Base-by-base conservation (phyloP, 2,329 filamentous ascomycete genomes). In the Stagonosporopsis vannaccii region DNA sequence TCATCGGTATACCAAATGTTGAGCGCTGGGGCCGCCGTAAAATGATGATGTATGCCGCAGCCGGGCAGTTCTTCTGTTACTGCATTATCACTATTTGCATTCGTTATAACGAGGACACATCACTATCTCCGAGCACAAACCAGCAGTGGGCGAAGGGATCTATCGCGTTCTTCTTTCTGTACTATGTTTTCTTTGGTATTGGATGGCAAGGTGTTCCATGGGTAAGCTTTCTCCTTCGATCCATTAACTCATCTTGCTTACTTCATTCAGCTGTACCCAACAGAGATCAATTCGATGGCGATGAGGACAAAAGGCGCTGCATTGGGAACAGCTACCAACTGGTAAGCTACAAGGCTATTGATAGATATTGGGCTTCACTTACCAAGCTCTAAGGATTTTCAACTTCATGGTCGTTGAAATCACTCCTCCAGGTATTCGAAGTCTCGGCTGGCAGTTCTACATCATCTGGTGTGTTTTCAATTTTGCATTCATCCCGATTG, bases 11-110 rank as follows among this genome's bases (percentile, higher is more conserved):
- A 12, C 75, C 77, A 0, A 77, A 80, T 47, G 78, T 84, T 25
- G 82, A 84, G 59, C 71, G 77, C 65, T 81, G 81, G 60, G 85
- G 85, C 17, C 80, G 85, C 5, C 77, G 85, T 8, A 85, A 85
- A 66, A 77, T 87, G 70, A 84, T 87, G 80, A 80, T 87, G 68
- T 85, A 81, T 65, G 80, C 82, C 1, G 80, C 82, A 0, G 75
- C 78, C 2, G 82, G 82, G 1, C 83, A 85, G 69, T 79, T 75
- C 52, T 73, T 83, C 46, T 84, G 80, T 60, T 85, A 82, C 57
- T 58, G 80, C 6, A 72, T 82, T 59, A 84, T 85, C 63, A 83
- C 81, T 0, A 73, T 83, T 13, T 77, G 81, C n/a, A 73, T 84
- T 7, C 70, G 77, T 1, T 80, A 77, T 58, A 77, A 76, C 51